Evolutionary conservation across 805 yeast species (phyloP), one percentile per base, ranked within the genome.

Genomic region (Candida hispaniensis): DNA sequence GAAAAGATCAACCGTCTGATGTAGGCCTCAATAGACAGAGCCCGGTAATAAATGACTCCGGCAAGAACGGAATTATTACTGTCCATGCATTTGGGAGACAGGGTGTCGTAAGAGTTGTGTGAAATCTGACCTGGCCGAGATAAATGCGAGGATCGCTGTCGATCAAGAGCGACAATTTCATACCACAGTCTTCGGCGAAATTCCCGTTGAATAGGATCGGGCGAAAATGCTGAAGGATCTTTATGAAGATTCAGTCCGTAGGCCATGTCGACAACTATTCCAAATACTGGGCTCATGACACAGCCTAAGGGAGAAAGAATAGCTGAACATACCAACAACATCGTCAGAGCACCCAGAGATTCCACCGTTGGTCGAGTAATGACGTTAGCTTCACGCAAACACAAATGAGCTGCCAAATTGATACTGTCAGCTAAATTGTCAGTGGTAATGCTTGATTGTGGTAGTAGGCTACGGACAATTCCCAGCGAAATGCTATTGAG

Each of bases 211-310:
- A 47, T 52, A 6, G 52, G 49, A 9, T 52, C 42, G 17, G 52
- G 34, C 14, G 41, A 43, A 40, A 54, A 54, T 49, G 51, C 50
- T 15, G 47, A 45, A 9, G 59, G 56, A 36, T 54, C 59, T 11
- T 58, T 44, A 34, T 54, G 58, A 21, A 54, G 40, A 2, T 58
- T 58, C 58, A 54, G 51, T 2, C 51, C 44, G 40, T 52, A 57
- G 3, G 54, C 50, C 11, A 50, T 44, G 7, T 56, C 46, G 13
- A 50, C 42, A 5, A 54, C 26, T 14, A 49, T 36, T 3, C 58
- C 57, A 26, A 49, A 32, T n/a, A 32, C 36, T 10, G 36, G 36
- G 3, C 28, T 32, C 4, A 28, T 32, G 28, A 32, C 36, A 7
- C 36, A 32, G 12, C 36, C 36, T 3, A 32, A 23, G n/a, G 36